Evolutionary conservation across 2,329 filamentous ascomycete species (phyloP), one percentile per base, ranked within the genome.

Genomic region (Penicillium sumatraense): DNA sequence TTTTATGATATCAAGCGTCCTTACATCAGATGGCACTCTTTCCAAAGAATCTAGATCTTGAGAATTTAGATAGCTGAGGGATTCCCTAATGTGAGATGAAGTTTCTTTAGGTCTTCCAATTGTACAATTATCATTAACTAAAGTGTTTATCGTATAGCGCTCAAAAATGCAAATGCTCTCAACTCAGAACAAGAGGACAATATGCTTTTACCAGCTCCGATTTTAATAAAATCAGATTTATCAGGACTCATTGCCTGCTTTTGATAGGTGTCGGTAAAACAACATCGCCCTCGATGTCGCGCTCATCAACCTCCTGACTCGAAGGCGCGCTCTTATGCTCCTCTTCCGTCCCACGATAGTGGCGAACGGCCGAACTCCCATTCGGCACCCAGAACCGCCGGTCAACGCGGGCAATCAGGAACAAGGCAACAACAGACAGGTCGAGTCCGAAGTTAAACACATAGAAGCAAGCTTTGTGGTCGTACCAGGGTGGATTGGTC

Each of bases 381-480:
- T 95, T 78, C 1, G 90, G 90, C 21, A 95, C 77, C 68, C 88
- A 82, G 76, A 93, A 96, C 38, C 89, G 83, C 58, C 81, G 80
- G 70, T 96, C 92, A 58, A 95, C 86, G 27, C 91, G 83, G 18
- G 82, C 73, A 14, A 89, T 67, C 0, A 87, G 81, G 73, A 90
- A 93, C 8, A 87, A 75, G 50, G 81, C 82, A 4, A 93, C 81
- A 33, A 91, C 85, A 21, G 89, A 68, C 36, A 93, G 76, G 73
- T 96, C 92, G 33, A 93, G 79, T 14, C 77, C 78, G 68, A 90
- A 96, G 75, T 90, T 89, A 78, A 95, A 90, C 68, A 86, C 75
- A 76, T 95, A 96, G 78, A 91, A 96, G 65, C 83, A 85, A 1
- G 86, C 83, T 70, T 88, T 89, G 66, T 78, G 78, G 65, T 91